A percentile compares a stretch with the other conserved stretches of the same genome.
Conservation (phyloP, 257 asterid genomes). For the Striga asiatica region DNA sequence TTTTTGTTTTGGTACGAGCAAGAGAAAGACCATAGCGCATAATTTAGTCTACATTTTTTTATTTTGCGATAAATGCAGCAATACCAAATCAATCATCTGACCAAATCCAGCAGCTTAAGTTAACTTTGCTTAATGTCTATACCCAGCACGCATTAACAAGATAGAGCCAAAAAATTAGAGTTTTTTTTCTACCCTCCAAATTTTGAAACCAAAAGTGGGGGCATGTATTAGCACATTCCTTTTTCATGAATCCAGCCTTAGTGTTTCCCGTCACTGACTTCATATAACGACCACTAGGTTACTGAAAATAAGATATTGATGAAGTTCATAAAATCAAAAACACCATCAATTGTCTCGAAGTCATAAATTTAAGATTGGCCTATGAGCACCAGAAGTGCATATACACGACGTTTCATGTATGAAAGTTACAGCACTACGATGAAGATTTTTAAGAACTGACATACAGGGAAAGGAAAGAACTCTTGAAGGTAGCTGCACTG, state of each 20-base stretch:
- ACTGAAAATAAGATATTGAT: not conserved
- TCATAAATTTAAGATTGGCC: not conserved
- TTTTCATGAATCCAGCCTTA: not conserved
- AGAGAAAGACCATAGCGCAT: not conserved
- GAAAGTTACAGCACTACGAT: not conserved
- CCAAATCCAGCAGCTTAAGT: not conserved
- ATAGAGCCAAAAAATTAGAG: not conserved
- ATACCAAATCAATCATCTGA: not conserved
- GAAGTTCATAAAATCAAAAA: not conserved
- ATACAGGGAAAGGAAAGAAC: not conserved
- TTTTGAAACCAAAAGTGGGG: too few relatives aligned
- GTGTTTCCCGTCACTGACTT: not conserved
- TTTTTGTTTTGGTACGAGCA: not conserved
- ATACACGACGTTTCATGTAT: not conserved
- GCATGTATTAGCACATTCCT: too few relatives aligned
- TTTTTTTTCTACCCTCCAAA: too few relatives aligned
- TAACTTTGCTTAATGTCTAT: not conserved
- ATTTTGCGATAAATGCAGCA: constrained; percentile 14
- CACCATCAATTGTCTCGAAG: not conserved
- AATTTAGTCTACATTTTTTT: not conserved
- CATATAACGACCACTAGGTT: constrained; percentile 6
- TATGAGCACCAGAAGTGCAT: not conserved
- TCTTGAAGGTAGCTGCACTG: not conserved
- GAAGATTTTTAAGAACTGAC: not conserved
- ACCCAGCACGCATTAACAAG: not conserved